Percentiles rank a stretch among this genome's conserved stretches.
These are phyloP conservation scores for Aphanoascus verrucosus DNA, from an alignment of 2,329 filamentous ascomycete species.

Conservation along the genomic window DNA sequence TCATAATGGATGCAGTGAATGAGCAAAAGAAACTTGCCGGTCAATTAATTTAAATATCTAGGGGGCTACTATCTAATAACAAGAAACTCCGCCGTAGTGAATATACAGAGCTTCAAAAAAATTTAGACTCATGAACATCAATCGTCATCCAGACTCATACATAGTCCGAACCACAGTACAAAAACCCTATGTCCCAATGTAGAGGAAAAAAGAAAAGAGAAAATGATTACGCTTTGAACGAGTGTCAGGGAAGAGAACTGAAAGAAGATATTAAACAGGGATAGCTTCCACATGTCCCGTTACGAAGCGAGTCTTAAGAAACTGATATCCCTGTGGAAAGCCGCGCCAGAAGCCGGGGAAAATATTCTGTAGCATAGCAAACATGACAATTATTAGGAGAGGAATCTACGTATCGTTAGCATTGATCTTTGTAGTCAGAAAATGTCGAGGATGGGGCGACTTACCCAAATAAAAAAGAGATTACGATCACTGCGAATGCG, in stretches of 20 bases:
- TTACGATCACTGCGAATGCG: conserved; percentile 41
- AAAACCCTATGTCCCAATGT: not conserved
- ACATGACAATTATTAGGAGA: conserved; percentile 37
- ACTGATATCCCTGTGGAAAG: conserved; percentile 30
- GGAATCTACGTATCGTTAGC: conserved; percentile 33
- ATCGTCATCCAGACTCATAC: not conserved
- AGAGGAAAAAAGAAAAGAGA: not conserved
- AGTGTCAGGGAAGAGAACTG: not conserved
- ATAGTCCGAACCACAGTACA: not conserved
- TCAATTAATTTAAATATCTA: not conserved
- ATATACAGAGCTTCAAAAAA: not conserved
- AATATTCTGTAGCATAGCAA: conserved; percentile 37
- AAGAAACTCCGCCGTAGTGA: not conserved
- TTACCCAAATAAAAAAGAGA: conserved; percentile 46
- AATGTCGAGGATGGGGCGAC: conserved; percentile 16
- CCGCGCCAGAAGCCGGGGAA: conserved; percentile 34
- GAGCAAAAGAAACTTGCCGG: not conserved
- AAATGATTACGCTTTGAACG: not conserved
- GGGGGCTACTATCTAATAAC: not conserved
- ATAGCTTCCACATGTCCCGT: conserved; percentile 1
- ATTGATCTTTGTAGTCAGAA: not conserved
- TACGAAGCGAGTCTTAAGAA: conserved; percentile 23
- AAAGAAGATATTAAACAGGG: not conserved
- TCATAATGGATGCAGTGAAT: not conserved
- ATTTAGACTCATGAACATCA: not conserved